phyloP scores from a whole-genome alignment of 2,329 filamentous ascomycete genomes.

The Alternaria consortialis region DNA sequence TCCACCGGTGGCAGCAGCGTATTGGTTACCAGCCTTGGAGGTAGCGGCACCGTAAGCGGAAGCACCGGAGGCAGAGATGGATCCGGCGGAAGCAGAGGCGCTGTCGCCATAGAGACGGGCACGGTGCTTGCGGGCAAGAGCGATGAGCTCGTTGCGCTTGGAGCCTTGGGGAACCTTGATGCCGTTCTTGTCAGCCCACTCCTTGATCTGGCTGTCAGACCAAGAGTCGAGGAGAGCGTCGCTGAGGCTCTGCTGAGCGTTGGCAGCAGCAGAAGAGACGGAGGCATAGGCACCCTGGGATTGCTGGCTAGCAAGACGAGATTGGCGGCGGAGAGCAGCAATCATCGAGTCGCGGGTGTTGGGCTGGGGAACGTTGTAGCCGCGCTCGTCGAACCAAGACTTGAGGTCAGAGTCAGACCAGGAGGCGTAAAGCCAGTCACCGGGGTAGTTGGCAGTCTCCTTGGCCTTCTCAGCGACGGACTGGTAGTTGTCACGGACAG shows the following conservation, averaged over 20 bases:
- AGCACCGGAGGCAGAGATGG: constrained; percentile 53
- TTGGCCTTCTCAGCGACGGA: constrained; percentile 75
- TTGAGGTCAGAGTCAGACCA: constrained; percentile 97
- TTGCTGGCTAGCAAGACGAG: constrained; percentile 78
- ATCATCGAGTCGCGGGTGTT: constrained; percentile 86
- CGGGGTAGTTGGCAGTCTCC: constrained; percentile 85
- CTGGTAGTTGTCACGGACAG: constrained; percentile 84
- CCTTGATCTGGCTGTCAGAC: constrained; percentile 89
- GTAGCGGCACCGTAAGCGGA: constrained; percentile 66
- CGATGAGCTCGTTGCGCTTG: constrained; percentile 86
- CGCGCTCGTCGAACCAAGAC: constrained; percentile 88
- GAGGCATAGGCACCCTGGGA: constrained; percentile 60
- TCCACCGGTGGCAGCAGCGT: constrained; percentile 63
- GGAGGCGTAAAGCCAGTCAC: constrained; percentile 89
- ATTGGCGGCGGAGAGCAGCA: constrained; percentile 88
- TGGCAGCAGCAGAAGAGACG: constrained; percentile 59
- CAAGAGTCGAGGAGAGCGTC: constrained; percentile 89
- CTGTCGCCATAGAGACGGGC: constrained; percentile 75
- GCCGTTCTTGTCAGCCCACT: constrained; percentile 89
- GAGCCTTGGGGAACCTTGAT: constrained; percentile 92
- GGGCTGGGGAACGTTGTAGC: constrained; percentile 85
- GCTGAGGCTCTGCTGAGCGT: constrained; percentile 77
- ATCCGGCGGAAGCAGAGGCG: constrained; percentile 50
- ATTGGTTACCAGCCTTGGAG: constrained; percentile 19
- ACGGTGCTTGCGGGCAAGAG: constrained; percentile 87